Percentiles rank a stretch among this genome's conserved stretches.
Conservation (phyloP, 2,329 filamentous ascomycete genomes). For the Cordyceps cicadae region DNA sequence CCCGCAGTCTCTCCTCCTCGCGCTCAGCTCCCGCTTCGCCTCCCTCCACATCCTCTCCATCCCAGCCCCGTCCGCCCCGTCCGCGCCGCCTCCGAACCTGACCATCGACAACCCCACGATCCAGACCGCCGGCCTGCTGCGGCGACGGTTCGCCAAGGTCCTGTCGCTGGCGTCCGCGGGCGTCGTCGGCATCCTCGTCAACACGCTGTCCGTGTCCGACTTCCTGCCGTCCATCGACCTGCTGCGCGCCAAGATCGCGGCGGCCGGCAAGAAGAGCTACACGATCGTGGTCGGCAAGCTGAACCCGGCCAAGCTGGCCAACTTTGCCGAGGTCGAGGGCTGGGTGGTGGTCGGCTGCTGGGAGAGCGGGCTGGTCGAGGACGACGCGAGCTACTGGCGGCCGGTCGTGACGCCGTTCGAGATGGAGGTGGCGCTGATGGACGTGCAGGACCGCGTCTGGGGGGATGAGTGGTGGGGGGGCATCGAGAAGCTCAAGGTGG, state of each 20-base stretch:
- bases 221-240: slow-evolving; percentile 75
- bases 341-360: slow-evolving; percentile 98
- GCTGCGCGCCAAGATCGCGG: slow-evolving; percentile 63
- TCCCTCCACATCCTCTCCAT: slow-evolving; percentile 73
- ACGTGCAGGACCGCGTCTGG: slow-evolving; percentile 73
- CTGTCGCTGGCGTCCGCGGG: slow-evolving; percentile 71
- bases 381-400: slow-evolving; percentile 71
- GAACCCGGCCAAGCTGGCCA: slow-evolving; percentile 91
- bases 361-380: slow-evolving; percentile 90
- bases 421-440: slow-evolving; percentile 66
- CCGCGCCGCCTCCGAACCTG: slow-evolving; percentile 38
- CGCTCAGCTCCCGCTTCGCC: slow-evolving; percentile 72
- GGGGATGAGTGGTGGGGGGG: slow-evolving; percentile 83
- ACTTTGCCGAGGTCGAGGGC: slow-evolving; percentile 89
- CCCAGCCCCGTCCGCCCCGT: slow-evolving; percentile 28
- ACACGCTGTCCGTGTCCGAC: slow-evolving; percentile 86
- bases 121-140: slow-evolving; percentile 51
- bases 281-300: slow-evolving; percentile 94
- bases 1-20: slow-evolving; percentile 74
- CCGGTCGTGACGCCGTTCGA: slow-evolving; percentile 95
- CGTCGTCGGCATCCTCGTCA: slow-evolving; percentile 89
- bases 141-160: slow-evolving; percentile 81
- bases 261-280: slow-evolving; percentile 88
- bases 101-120: slow-evolving; percentile 37
- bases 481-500: slow-evolving; percentile 49